Evolutionary conservation across 2,329 filamentous ascomycete species (phyloP).

Genomic region (Ceratocystis eucalypticola): DNA sequence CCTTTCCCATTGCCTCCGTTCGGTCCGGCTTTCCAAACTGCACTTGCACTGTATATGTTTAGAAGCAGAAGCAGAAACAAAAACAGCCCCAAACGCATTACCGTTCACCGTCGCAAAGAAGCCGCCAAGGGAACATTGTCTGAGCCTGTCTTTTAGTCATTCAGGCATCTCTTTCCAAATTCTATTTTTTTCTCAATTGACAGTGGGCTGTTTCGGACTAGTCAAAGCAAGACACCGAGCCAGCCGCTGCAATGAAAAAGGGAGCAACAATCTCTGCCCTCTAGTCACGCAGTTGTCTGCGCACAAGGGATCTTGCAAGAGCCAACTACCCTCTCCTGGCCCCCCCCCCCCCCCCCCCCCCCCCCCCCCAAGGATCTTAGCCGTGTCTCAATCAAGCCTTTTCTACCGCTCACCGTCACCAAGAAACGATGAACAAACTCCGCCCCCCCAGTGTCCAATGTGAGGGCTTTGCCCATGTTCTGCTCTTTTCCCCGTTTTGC

Average conservation of each 20-base stretch:
- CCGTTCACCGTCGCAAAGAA: neutral
- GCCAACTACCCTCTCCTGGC: neutral
- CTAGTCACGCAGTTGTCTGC: neutral
- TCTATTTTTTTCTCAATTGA: neutral
- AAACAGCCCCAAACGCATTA: neutral
- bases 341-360: too few species aligned
- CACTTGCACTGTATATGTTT: neutral
- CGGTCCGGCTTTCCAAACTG: neutral
- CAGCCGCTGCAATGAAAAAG: neutral
- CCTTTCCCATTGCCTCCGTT: neutral
- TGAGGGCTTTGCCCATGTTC: neutral
- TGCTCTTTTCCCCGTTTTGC: neutral
- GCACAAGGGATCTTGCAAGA: neutral
- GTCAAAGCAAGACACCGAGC: neutral
- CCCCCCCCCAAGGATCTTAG: neutral
- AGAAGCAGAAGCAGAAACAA: neutral
- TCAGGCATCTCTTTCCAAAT: neutral
- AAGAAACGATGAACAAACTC: neutral
- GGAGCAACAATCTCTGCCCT: neutral
- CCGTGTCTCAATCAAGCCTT: neutral
- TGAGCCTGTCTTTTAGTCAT: neutral
- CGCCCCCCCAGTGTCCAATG: neutral
- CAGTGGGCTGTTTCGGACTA: neutral
- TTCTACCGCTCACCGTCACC: neutral
- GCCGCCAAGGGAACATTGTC: neutral